Percentiles rank a stretch among this genome's conserved stretches.
Conservation (phyloP, 768 basidiomycete species). For the Lactifluus pinguis region DNA sequence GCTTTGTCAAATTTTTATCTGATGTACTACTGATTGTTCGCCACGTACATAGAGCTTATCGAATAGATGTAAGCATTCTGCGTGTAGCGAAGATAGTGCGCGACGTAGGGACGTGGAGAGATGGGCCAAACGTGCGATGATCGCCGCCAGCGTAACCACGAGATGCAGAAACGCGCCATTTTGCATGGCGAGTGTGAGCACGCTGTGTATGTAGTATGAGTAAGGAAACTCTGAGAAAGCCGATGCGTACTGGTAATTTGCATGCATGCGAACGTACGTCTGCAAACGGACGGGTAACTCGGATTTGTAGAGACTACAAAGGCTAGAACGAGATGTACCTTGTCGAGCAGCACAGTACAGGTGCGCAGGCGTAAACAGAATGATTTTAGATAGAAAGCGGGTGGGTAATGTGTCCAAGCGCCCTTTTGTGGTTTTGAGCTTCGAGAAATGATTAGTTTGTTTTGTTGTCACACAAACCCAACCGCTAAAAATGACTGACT, state of each 20-base stretch:
- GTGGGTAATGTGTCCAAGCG: conserved; percentile 57
- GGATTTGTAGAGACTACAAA: neutral
- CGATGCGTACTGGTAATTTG: conserved; percentile 42
- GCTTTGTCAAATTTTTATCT: too few relatives aligned
- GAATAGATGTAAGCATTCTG: conserved; percentile 2
- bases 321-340: conserved; percentile 30
- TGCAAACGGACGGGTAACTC: conserved; percentile 20
- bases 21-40: neutral
- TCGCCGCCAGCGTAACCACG: conserved; percentile 50
- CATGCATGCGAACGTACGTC: conserved; percentile 38
- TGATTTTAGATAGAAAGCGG: conserved; percentile 27
- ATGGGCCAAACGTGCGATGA: conserved; percentile 44
- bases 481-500: conserved; percentile 6
- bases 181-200: conserved; percentile 55
- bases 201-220: conserved; percentile 32
- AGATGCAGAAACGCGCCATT: conserved; percentile 66
- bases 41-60: conserved; percentile 8
- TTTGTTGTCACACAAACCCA: neutral
- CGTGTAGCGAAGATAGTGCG: neutral
- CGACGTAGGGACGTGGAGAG: conserved; percentile 1
- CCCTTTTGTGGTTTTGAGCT: conserved; percentile 48
- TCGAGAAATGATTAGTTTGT: too few relatives aligned
- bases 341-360: conserved; percentile 35
- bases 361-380: conserved; percentile 30
- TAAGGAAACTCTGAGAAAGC: neutral